A percentile compares a stretch with the other conserved stretches of the same genome.
Conservation (phyloP, 495 filamentous ascomycete species). For the Podospora tetraspora region DNA sequence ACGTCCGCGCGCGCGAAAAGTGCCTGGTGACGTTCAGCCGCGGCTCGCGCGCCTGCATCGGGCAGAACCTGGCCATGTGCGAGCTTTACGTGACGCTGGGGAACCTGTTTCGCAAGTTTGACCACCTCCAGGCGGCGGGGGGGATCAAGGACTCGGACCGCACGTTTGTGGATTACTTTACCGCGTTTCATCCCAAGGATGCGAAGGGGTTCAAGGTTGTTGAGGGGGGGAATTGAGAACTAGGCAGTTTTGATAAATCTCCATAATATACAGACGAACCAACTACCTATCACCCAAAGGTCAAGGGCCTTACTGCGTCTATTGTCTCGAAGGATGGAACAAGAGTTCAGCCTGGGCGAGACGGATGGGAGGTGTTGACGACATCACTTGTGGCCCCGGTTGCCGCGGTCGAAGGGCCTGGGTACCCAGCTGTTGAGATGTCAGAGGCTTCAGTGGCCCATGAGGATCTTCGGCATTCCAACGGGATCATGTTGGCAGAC, state of each 20-base stretch:
- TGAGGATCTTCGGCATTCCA: too few species aligned
- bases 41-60: constrained; percentile 40
- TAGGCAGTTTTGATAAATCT: neutral
- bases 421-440: too few species aligned
- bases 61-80: constrained; percentile 40
- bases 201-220: constrained; percentile 4
- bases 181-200: constrained; percentile 7
- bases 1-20: constrained; percentile 23
- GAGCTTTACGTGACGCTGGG: constrained; percentile 46
- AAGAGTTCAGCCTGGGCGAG: neutral
- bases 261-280: neutral
- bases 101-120: constrained; percentile 40
- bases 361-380: neutral
- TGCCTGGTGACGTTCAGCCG: constrained; percentile 41
- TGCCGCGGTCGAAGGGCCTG: neutral
- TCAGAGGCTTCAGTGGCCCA: too few species aligned
- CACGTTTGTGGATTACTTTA: constrained; percentile 12
- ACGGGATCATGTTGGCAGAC: too few species aligned
- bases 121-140: constrained; percentile 30
- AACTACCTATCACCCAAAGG: too few species aligned
- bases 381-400: neutral
- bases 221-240: neutral
- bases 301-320: neutral
- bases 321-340: neutral
- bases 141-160: constrained; percentile 7